Base-by-base conservation (phyloP, 768 basidiomycete genomes). In the Panaeolus cyanescens region DNA sequence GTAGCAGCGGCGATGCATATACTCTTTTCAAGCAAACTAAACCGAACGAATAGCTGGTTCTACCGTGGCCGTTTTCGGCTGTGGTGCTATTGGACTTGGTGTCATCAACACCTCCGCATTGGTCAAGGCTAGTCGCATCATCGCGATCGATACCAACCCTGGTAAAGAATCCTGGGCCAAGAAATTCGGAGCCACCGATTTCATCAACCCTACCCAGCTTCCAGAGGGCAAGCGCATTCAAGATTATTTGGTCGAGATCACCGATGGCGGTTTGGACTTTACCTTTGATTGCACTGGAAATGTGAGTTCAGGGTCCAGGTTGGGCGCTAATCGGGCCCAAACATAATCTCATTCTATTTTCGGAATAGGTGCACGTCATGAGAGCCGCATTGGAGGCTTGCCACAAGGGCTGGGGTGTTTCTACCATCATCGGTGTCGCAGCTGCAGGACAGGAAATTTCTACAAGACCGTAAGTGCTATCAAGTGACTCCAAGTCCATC, bases 371-470 rank as follows among this genome's bases (percentile, higher is more conserved):
- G 9, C 79, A 94, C 30, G 95, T 96, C 64, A 98, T 97, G 96
- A 87, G 96, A 62, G 80, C 89, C 54, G 97, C 97, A 25, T 85
- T 99, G 53, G 97, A 99, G 78, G 92, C 95, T n/a, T 98, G 95
- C 75, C 97, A 99, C 77, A 99, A 99, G 73, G 97, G 97, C 13
- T 99, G 97, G 97, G 97, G 97, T 67, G 90, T 98, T 40, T 93
- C 89, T 60, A 98, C 93, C 59, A 73, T 99, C 65, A 98, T 99
- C 62, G 96, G 96, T 62, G 97, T 99, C 39, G 97, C 97, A 3
- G 95, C 95, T 22, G 95, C 97, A 19, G 97, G 97, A 6, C 89
- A 97, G 69, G 97, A 99, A 75, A 95, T 96, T 63, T 84, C 90
- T 10, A 96, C 95, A 36, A 81, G 95, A 64, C 95, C 95, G 84